Base-by-base conservation (phyloP, 2,329 filamentous ascomycete species). In the Aspergillus udagawae region DNA sequence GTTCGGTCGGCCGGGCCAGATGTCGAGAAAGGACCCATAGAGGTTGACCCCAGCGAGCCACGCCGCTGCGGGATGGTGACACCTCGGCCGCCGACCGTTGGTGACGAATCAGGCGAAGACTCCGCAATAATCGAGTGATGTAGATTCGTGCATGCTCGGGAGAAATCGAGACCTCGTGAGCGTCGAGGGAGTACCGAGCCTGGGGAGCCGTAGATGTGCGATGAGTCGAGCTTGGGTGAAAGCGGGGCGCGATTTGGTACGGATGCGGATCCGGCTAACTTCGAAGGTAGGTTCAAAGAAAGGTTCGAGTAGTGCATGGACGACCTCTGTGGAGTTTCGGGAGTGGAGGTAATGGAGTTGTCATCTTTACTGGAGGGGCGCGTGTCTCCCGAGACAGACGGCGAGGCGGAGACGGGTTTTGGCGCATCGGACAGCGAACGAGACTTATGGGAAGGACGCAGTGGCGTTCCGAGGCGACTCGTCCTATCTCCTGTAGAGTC, bases 41-140 rank as follows among this genome's bases (percentile, higher is more conserved):
- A 75, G 53, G 77, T 78, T 51, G 81, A 75, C 54, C 85, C 87
- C 20, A 88, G 87, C 3, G 87, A 88, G 62, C 74, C 72, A 56
- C 81, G 83, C 52, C 83, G 77, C 42, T 79, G 75, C 3, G 85
- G 84, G 54, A 87, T 86, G 57, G 79, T 79, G 70, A 87, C 79
- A 2, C 81, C 82, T 61, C 89, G 86, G 44, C 88, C 87, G 53
- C 87, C 86, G 54, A 94, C 87, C 12, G 88, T 92, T 0, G 94
- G 94, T 0, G 92, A 97, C 0, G 91, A 94, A 72, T 96, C 92
- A 3, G 92, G 92, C 4, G 90, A 94, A 0, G 90, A 89, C 71
- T 96, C 91, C 55, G 93, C 92, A 8, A 97, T 83, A 0, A 90
- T 97, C 17, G 93, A 97, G 74, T 97, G 94, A 75, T 97, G 94